Base-by-base conservation (phyloP, 2,329 filamentous ascomycete genomes). In the Fusarium buharicum region DNA sequence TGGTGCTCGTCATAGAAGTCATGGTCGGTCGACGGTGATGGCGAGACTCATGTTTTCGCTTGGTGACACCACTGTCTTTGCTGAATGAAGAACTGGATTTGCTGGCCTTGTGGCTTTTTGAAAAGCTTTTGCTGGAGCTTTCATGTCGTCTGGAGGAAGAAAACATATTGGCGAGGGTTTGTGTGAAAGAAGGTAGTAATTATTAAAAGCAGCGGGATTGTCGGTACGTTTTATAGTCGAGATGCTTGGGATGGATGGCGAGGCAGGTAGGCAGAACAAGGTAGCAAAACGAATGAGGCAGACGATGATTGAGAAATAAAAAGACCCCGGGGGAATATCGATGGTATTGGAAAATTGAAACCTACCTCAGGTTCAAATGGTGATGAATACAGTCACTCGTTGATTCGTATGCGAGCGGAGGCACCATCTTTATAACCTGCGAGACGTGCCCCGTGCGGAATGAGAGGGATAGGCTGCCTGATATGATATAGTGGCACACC, bases 61-160 rank as follows among this genome's bases (percentile, higher is more conserved):
- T 86, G 24, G 81, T 81, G 14, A 86, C 75, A 3, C 84, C 84
- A 37, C 78, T 75, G 20, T 81, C 80, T 61, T 83, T 85, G 71
- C 78, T 82, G 70, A 86, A 85, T 2, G 84, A 86, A 3, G 82
- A 78, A 67, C 74, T 83, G 5, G 83, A 81, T 64, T 82, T 84
- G 66, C 74, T 78, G 20, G 69, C 67, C 60, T 83, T 84, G 52
- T 83, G 79, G 59, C 79, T 75, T 62, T 83, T 85, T 48, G 82
- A 82, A 55, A 84, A 84, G 74, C 81, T 85, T 74, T 77, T 82
- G 76, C 67, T 81, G 28, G 77, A 76, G 30, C 72, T 71, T 34
- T 83, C 79, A 46, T 77, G 76, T 56, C 79, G 78, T 71, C 78
- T 78, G 60, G 67, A 67, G 50, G 83, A 84, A 51, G 67, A 67